Percentiles rank a stretch among this genome's conserved stretches.
These are phyloP conservation scores for Penicillium griseofulvum DNA, from an alignment of 2,329 filamentous ascomycete species.

Conservation along the genomic window DNA sequence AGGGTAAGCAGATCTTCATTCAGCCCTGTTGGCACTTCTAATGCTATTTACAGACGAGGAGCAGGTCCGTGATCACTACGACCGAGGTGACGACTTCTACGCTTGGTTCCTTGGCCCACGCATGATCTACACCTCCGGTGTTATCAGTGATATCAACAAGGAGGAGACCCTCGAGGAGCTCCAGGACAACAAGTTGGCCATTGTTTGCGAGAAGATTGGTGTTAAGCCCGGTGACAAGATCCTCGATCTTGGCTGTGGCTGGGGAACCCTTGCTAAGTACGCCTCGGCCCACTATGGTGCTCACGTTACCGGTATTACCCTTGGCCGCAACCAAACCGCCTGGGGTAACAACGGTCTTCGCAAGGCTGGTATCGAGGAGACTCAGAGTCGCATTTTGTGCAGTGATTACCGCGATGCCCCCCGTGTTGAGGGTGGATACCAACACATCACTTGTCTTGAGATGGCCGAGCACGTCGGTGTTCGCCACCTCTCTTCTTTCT, in stretches of 20 bases:
- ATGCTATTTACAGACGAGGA: slow-evolving; percentile 69
- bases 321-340: slow-evolving; percentile 92
- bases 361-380: slow-evolving; percentile 75
- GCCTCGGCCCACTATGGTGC: slow-evolving; percentile 90
- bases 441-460: slow-evolving; percentile 96
- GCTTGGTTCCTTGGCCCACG: slow-evolving; percentile 96
- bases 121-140: slow-evolving; percentile 97
- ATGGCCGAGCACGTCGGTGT: slow-evolving; percentile 99
- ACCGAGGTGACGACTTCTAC: slow-evolving; percentile 97
- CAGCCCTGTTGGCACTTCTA: neutral
- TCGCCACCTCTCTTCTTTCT: slow-evolving; percentile 76
- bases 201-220: slow-evolving; percentile 94
- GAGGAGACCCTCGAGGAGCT: slow-evolving; percentile 93
- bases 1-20: slow-evolving; percentile 58
- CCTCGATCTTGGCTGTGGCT: slow-evolving; percentile 95
- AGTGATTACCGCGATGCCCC: slow-evolving; percentile 97
- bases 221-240: slow-evolving; percentile 76
- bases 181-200: slow-evolving; percentile 93
- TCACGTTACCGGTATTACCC: slow-evolving; percentile 81
- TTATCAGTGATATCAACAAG: slow-evolving; percentile 81
- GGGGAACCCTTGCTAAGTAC: slow-evolving; percentile 93
- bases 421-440: slow-evolving; percentile 71
- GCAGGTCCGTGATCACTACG: slow-evolving; percentile 96
- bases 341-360: slow-evolving; percentile 93
- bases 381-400: slow-evolving; percentile 89